Conservation (phyloP, 2,329 filamentous ascomycete genomes). For the Alternaria sp. region DNA sequence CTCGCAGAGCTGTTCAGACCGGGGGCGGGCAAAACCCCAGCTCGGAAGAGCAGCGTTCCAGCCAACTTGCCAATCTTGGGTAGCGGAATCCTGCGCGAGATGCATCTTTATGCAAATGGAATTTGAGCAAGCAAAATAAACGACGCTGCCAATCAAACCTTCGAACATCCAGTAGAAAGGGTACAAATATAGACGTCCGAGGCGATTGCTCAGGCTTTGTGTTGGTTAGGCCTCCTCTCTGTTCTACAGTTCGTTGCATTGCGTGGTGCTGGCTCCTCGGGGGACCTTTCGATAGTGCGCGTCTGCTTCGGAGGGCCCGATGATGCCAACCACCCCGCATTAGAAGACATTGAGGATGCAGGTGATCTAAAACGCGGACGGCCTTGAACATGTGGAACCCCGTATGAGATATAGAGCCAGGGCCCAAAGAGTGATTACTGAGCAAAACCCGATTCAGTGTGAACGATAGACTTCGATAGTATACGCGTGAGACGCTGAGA, state of each 20-base stretch:
- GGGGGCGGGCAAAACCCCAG: not conserved
- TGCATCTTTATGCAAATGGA: slow-evolving; percentile 1
- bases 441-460: not conserved
- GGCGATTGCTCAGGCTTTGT: not conserved
- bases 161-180: not conserved
- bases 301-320: not conserved
- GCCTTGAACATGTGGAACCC: not conserved
- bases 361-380: not conserved
- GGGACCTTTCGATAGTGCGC: not conserved
- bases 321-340: not conserved
- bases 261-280: not conserved
- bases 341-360: not conserved
- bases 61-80: slow-evolving; percentile 4
- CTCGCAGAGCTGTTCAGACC: not conserved
- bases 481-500: not conserved
- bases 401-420: not conserved
- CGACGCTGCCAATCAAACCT: not conserved
- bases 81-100: slow-evolving; percentile 2
- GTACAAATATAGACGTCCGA: not conserved
- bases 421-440: not conserved
- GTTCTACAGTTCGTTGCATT: not conserved
- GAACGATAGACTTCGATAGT: not conserved
- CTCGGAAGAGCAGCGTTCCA: not conserved
- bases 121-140: not conserved
- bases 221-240: not conserved